phyloP scores from a whole-genome alignment of 2,329 filamentous ascomycete genomes.

The Thielaviopsis euricoi region DNA sequence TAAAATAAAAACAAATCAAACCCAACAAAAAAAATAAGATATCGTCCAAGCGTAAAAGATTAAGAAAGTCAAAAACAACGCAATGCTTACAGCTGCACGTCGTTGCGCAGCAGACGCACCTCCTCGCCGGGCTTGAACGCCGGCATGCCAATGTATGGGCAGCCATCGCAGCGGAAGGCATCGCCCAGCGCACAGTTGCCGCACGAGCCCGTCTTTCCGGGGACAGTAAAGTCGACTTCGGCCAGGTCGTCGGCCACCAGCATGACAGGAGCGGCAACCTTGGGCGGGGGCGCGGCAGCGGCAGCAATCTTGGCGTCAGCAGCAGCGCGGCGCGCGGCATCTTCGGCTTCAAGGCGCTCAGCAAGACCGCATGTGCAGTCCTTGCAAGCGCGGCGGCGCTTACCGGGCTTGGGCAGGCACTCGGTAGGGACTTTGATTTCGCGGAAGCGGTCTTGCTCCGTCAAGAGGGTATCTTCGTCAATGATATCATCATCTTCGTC shows the following conservation, averaged over 20 bases:
- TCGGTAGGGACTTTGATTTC: conserved; percentile 68
- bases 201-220: conserved; percentile 90
- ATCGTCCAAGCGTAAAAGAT: neutral
- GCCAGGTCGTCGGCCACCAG: conserved; percentile 61
- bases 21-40: neutral
- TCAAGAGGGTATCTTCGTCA: conserved; percentile 76
- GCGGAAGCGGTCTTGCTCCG: conserved; percentile 65
- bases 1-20: neutral
- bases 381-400: conserved; percentile 87
- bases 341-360: conserved; percentile 71
- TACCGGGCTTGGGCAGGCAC: conserved; percentile 73
- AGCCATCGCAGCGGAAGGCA: conserved; percentile 59
- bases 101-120: conserved; percentile 71
- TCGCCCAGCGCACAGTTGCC: conserved; percentile 89
- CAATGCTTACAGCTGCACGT: conserved; percentile 57
- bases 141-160: conserved; percentile 77
- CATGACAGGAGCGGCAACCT: conserved; percentile 28
- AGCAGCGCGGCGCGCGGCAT: conserved; percentile 53
- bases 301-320: conserved; percentile 44
- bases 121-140: conserved; percentile 96
- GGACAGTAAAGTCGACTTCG: conserved; percentile 93
- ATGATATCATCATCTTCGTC: conserved; percentile 69
- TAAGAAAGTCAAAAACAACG: neutral
- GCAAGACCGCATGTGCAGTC: conserved; percentile 94
- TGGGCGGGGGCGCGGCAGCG: conserved; percentile 17